Conservation (phyloP, 2,329 filamentous ascomycete species). For the Coniochaeta hoffmannii region DNA sequence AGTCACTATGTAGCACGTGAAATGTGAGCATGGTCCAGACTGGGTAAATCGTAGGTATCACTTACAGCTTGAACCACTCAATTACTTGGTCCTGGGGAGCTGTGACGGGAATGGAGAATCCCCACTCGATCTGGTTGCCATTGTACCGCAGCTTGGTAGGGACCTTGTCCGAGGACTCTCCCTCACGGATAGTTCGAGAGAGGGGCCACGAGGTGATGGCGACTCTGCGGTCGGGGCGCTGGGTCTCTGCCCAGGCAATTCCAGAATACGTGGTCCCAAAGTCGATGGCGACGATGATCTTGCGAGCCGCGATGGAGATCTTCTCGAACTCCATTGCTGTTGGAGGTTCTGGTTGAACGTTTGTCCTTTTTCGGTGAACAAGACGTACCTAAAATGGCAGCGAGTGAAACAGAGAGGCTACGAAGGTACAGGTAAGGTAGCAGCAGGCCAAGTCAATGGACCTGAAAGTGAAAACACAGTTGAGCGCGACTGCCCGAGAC, state of each 20-base stretch:
- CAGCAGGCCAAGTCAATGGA: too few species aligned
- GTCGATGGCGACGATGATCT: conserved; percentile 45
- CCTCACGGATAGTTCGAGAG: conserved; percentile 24
- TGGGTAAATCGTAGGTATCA: conserved; percentile 4
- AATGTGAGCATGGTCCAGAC: background rate
- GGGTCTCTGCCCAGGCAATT: conserved; percentile 42
- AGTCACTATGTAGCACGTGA: conserved; percentile 21
- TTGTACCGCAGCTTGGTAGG: conserved; percentile 40
- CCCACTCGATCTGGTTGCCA: conserved; percentile 36
- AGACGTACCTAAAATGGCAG: background rate
- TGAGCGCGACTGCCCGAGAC: too few species aligned
- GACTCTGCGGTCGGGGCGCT: conserved; percentile 30
- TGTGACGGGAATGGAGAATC: conserved; percentile 36
- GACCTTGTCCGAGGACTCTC: conserved; percentile 37
- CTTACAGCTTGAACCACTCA: conserved; percentile 45
- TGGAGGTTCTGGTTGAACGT: background rate
- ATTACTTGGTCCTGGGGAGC: conserved; percentile 29
- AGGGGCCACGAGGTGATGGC: conserved; percentile 38
- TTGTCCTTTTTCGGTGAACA: background rate
- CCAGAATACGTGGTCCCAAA: conserved; percentile 51
- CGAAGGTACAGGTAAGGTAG: background rate
- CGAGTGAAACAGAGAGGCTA: too few species aligned
- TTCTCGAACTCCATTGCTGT: conserved; percentile 27
- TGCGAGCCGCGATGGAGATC: conserved; percentile 26
- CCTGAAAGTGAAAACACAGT: too few species aligned